A percentile compares a stretch with the other conserved stretches of the same genome.
These are phyloP conservation scores for Pisolithus marmoratus DNA, from an alignment of 768 basidiomycete genomes.

Conservation along the genomic window DNA sequence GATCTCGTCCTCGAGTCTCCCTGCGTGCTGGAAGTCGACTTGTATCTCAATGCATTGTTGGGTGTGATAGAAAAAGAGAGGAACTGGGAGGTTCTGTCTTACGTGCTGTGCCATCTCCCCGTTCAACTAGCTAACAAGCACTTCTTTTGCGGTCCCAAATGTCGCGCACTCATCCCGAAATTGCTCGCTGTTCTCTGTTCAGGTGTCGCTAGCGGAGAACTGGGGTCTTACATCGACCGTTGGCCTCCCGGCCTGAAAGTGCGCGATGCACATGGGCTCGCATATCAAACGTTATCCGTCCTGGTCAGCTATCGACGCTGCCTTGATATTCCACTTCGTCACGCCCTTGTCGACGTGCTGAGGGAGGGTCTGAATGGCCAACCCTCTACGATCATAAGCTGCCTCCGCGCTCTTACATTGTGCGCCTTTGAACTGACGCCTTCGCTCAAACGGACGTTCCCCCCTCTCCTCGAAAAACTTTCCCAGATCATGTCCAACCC, in stretches of 20 bases:
- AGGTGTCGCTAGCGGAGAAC: conserved; percentile 51
- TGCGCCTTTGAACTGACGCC: conserved; percentile 81
- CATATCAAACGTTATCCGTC: conserved; percentile 82
- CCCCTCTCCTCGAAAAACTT: conserved; percentile 79
- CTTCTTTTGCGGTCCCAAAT: conserved; percentile 87
- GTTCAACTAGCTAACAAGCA: conserved; percentile 93
- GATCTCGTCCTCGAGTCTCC: conserved; percentile 42
- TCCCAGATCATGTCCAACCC: conserved; percentile 93
- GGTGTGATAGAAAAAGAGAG: conserved; percentile 66
- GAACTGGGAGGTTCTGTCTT: conserved; percentile 92
- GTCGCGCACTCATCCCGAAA: conserved; percentile 53
- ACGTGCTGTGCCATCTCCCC: conserved; percentile 86
- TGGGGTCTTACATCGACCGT: conserved; percentile 50
- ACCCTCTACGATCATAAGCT: conserved; percentile 77
- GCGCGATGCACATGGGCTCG: conserved; percentile 82
- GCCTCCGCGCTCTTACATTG: conserved; percentile 83
- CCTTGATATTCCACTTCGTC: conserved; percentile 62
- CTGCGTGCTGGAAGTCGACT: conserved; percentile 64
- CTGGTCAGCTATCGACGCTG: conserved; percentile 81
- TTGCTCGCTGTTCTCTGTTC: conserved; percentile 66
- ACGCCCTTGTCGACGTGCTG: conserved; percentile 70
- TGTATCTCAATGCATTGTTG: conserved; percentile 60
- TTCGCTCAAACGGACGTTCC: conserved; percentile 74
- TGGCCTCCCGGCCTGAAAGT: conserved; percentile 61
- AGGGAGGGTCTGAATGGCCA: conserved; percentile 64